phyloP scores from a whole-genome alignment of 1,284 basidiomycete species.

The Inonotus hispidus region DNA sequence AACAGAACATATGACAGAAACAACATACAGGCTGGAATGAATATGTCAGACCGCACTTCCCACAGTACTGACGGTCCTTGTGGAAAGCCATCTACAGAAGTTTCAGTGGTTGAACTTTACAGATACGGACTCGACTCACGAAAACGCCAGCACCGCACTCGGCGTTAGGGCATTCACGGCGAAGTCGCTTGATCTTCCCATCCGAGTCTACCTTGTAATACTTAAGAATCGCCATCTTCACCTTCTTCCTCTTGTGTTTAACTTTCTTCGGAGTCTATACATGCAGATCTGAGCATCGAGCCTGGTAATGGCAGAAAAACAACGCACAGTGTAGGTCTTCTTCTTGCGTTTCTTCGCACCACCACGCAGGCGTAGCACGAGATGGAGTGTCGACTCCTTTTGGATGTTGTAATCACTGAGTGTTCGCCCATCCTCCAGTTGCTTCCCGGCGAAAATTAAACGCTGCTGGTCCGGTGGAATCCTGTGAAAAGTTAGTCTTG shows the following conservation, averaged over 20 bases:
- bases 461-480: constrained; percentile 97
- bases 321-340: constrained; percentile 90
- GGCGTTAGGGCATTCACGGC: constrained; percentile 90
- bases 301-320: constrained; percentile 1
- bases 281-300: constrained; percentile 11
- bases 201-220: constrained; percentile 99
- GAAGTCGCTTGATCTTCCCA: constrained; percentile 98
- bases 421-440: constrained; percentile 92
- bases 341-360: constrained; percentile 99
- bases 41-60: constrained; percentile 91
- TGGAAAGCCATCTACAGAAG: constrained; percentile 82
- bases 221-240: constrained; percentile 99
- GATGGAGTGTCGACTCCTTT: constrained; percentile 93
- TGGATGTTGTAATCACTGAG: constrained; percentile 93
- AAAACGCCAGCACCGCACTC: constrained; percentile 96
- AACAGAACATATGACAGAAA: background rate
- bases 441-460: constrained; percentile 97
- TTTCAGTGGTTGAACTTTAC: background rate
- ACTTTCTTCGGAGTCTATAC: constrained; percentile 96
- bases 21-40: constrained; percentile 64
- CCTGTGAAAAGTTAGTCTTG: constrained; percentile 32
- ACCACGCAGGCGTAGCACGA: constrained; percentile 93
- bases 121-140: constrained; percentile 41
- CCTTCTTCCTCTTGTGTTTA: constrained; percentile 99
- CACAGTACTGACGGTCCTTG: constrained; percentile 93